Conservation (phyloP, 2,329 filamentous ascomycete genomes). For the Ceratocystis smalleyi region DNA sequence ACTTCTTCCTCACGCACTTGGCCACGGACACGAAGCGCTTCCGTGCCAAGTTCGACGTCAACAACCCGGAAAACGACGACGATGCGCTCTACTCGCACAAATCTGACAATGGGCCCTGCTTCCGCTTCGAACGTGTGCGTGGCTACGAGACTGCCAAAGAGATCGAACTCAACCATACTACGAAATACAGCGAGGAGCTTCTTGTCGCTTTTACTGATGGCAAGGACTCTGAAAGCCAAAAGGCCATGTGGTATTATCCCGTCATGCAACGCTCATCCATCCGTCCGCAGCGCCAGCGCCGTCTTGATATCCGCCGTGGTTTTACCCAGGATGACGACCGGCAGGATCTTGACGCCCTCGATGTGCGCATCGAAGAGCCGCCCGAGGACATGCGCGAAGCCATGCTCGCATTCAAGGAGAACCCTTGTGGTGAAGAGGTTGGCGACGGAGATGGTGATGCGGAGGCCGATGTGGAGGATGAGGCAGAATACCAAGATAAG, state of each 20-base stretch:
- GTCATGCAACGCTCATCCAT: slow-evolving; percentile 49
- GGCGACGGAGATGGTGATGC: slow-evolving; percentile 20
- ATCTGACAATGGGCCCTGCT: slow-evolving; percentile 34
- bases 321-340: slow-evolving; percentile 33
- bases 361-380: slow-evolving; percentile 40
- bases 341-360: slow-evolving; percentile 37
- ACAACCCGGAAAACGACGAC: slow-evolving; percentile 39
- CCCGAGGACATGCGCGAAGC: slow-evolving; percentile 36
- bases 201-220: slow-evolving; percentile 44
- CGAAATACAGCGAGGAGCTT: slow-evolving; percentile 50
- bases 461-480: slow-evolving; percentile 16
- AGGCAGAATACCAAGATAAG: slow-evolving; percentile 21
- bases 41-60: slow-evolving; percentile 43
- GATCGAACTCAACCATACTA: slow-evolving; percentile 38
- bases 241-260: slow-evolving; percentile 52
- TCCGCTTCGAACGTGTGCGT: slow-evolving; percentile 46
- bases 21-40: slow-evolving; percentile 36
- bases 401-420: slow-evolving; percentile 37
- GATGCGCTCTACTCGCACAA: slow-evolving; percentile 39
- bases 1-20: slow-evolving; percentile 46
- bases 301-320: slow-evolving; percentile 40
- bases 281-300: slow-evolving; percentile 47
- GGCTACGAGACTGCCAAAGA: slow-evolving; percentile 49
- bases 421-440: slow-evolving; percentile 33
- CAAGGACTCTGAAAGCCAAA: slow-evolving; percentile 29